Conservation (phyloP, 2,329 filamentous ascomycete species). For the Grosmannia huntii region DNA sequence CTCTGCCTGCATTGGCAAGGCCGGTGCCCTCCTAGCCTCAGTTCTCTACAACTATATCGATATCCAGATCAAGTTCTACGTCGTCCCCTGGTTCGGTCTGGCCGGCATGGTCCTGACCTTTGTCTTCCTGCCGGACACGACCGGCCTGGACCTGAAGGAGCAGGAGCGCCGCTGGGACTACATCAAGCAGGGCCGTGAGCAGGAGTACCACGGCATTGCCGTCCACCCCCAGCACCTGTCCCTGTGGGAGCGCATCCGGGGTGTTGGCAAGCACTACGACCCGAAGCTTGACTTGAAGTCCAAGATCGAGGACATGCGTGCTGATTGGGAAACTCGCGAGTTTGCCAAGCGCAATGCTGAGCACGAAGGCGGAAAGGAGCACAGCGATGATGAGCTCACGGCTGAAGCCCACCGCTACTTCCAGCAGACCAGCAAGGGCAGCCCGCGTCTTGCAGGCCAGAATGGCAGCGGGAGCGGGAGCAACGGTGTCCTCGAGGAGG, state of each 20-base stretch:
- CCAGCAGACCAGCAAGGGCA: slow-evolving; percentile 20
- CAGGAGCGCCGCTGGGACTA: slow-evolving; percentile 89
- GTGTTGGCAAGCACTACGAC: slow-evolving; percentile 71
- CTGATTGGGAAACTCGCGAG: slow-evolving; percentile 45
- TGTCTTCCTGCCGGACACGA: slow-evolving; percentile 90
- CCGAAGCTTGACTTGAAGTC: slow-evolving; percentile 69
- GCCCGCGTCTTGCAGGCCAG: slow-evolving; percentile 6
- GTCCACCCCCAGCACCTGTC: slow-evolving; percentile 83
- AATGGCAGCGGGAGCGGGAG: slow-evolving; percentile 1
- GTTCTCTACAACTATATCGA: slow-evolving; percentile 93
- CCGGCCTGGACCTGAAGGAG: slow-evolving; percentile 90
- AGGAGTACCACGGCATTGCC: slow-evolving; percentile 87
- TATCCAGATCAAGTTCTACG: slow-evolving; percentile 71
- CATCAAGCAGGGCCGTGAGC: slow-evolving; percentile 62
- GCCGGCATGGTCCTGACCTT: slow-evolving; percentile 71
- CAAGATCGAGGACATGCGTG: slow-evolving; percentile 71
- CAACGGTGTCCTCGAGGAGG: slow-evolving; percentile 5
- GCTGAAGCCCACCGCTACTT: slow-evolving; percentile 44
- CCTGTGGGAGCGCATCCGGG: slow-evolving; percentile 71
- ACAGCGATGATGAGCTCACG: slow-evolving; percentile 37
- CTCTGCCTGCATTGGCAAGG: slow-evolving; percentile 81
- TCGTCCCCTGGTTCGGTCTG: slow-evolving; percentile 93
- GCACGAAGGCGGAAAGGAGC: slow-evolving; percentile 21
- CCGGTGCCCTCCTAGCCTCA: slow-evolving; percentile 74
- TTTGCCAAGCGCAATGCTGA: slow-evolving; percentile 35